These are phyloP conservation scores for Chytriomyces hyalinus DNA, from an alignment of 192 early-diverging fungal genomes.

Conservation along the genomic window DNA sequence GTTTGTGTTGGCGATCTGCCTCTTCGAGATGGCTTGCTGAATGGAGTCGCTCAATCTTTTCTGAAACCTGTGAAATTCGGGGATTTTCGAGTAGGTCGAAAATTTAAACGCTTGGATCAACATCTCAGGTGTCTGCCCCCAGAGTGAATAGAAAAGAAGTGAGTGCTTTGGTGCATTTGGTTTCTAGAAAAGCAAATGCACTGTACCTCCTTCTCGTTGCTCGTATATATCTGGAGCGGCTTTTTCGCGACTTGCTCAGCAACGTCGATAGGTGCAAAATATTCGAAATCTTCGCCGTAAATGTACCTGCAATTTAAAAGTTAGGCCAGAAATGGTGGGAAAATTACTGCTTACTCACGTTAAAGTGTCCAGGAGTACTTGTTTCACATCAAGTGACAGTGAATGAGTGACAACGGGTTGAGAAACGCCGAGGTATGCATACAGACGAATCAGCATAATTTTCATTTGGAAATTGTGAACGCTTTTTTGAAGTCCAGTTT, in stretches of 20 bases:
- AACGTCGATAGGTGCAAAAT: conserved; percentile 55
- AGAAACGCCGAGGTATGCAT: conserved; percentile 62
- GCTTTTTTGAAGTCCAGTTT: conserved; percentile 75
- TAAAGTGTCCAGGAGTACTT: conserved; percentile 90
- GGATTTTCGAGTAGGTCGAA: conserved; percentile 86
- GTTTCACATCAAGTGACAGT: conserved; percentile 84
- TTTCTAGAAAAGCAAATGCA: neutral
- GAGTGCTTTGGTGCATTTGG: neutral
- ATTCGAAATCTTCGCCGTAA: conserved; percentile 64
- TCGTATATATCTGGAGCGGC: conserved; percentile 75
- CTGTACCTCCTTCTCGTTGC: conserved; percentile 75
- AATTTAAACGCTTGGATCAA: conserved; percentile 82
- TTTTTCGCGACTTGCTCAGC: conserved; percentile 63
- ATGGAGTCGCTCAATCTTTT: conserved; percentile 73
- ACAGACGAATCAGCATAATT: conserved; percentile 83
- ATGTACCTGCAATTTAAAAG: conserved; percentile 56
- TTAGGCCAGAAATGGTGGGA: neutral
- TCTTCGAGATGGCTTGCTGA: conserved; percentile 71
- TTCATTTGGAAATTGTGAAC: conserved; percentile 85
- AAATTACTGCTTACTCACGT: conserved; percentile 47
- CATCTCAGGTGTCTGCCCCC: conserved; percentile 79
- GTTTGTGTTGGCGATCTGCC: conserved; percentile 52
- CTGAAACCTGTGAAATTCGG: conserved; percentile 86
- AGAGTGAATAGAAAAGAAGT: neutral
- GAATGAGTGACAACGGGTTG: conserved; percentile 48